Percentiles rank a stretch among this genome's conserved stretches.
These are phyloP conservation scores for Caulochytrium protostelioides DNA, from an alignment of 371 early-diverging fungal species.

Conservation along the genomic window DNA sequence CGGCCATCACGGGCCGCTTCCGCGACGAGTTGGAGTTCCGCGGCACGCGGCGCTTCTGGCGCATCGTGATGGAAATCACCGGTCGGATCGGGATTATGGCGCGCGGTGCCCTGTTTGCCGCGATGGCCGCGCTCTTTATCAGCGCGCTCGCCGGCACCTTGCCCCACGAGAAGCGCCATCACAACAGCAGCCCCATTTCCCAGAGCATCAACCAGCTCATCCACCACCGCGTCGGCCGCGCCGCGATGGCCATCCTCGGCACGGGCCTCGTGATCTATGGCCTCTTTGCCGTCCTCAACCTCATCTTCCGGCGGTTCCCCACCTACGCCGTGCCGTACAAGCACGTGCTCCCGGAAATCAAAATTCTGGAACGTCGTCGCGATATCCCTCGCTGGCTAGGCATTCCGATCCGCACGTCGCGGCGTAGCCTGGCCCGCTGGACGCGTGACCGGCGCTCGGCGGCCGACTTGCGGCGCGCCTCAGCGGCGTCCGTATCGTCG, in stretches of 20 bases:
- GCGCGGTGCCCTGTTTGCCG: slow-evolving; percentile 19
- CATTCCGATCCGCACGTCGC: no score
- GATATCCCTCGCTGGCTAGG: no score
- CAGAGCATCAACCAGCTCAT: slow-evolving; percentile 16
- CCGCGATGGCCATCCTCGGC: slow-evolving; percentile 18
- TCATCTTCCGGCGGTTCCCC: slow-evolving; percentile 23
- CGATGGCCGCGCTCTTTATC: slow-evolving; percentile 21
- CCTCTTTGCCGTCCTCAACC: slow-evolving; percentile 18
- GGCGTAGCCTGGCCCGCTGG: no score
- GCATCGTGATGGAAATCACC: slow-evolving; percentile 9
- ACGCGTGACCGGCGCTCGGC: no score
- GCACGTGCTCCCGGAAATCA: no score
- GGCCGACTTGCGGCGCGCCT: no score
- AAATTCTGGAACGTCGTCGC: no score
- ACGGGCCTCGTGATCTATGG: slow-evolving; percentile 18
- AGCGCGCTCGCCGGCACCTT: slow-evolving; percentile 9
- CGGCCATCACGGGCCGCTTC: slow-evolving; percentile 18
- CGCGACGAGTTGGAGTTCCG: slow-evolving; percentile 14
- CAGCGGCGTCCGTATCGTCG: no score
- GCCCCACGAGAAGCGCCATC: slow-evolving; percentile 1
- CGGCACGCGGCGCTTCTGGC: slow-evolving; percentile 12
- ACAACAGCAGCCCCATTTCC: slow-evolving; percentile 15
- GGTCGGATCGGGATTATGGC: slow-evolving; percentile 23
- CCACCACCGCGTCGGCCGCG: slow-evolving; percentile 12
- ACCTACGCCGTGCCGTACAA: no score